phyloP scores from a whole-genome alignment of 345 rosid species.

The Microthlaspi erraticum region DNA sequence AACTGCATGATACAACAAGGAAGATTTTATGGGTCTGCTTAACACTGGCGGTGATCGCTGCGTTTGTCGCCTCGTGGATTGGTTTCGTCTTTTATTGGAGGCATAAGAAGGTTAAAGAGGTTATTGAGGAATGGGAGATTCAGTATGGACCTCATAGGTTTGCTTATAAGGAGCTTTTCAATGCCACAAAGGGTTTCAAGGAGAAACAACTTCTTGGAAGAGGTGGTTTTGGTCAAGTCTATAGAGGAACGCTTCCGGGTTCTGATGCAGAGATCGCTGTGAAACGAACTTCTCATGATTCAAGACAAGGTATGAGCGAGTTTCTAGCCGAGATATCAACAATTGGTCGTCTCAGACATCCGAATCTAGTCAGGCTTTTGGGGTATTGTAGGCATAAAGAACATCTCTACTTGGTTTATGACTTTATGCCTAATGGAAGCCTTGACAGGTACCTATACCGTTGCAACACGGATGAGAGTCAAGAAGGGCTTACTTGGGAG shows the following conservation, averaged over 20 bases:
- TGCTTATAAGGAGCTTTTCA: slow-evolving; percentile 48
- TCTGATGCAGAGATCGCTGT: slow-evolving; percentile 52
- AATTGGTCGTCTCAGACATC: slow-evolving; percentile 47
- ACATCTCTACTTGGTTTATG: slow-evolving; percentile 51
- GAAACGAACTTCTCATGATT: slow-evolving; percentile 54
- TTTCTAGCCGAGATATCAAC: slow-evolving; percentile 55
- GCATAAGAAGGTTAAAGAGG: slow-evolving; percentile 42
- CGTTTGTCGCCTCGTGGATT: slow-evolving; percentile 12
- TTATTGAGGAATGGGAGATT: slow-evolving; percentile 57
- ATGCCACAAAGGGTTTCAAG: slow-evolving; percentile 55
- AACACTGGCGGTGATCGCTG: not conserved
- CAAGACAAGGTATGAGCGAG: slow-evolving; percentile 55
- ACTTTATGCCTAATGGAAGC: slow-evolving; percentile 57
- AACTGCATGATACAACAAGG: slow-evolving; percentile 11
- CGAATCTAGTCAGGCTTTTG: slow-evolving; percentile 47
- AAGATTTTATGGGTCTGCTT: slow-evolving; percentile 29
- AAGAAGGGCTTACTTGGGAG: slow-evolving; percentile 44
- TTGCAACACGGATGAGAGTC: not conserved
- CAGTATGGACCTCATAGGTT: slow-evolving; percentile 55
- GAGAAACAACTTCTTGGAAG: slow-evolving; percentile 53
- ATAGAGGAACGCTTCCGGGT: slow-evolving; percentile 52
- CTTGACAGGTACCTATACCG: slow-evolving; percentile 46
- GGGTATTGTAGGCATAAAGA: slow-evolving; percentile 51
- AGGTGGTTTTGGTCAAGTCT: slow-evolving; percentile 63
- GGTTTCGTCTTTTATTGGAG: slow-evolving; percentile 36